Evolutionary conservation across 2,329 filamentous ascomycete species (phyloP), one percentile per base, ranked within the genome.

Genomic region (Penicillium sp.): DNA sequence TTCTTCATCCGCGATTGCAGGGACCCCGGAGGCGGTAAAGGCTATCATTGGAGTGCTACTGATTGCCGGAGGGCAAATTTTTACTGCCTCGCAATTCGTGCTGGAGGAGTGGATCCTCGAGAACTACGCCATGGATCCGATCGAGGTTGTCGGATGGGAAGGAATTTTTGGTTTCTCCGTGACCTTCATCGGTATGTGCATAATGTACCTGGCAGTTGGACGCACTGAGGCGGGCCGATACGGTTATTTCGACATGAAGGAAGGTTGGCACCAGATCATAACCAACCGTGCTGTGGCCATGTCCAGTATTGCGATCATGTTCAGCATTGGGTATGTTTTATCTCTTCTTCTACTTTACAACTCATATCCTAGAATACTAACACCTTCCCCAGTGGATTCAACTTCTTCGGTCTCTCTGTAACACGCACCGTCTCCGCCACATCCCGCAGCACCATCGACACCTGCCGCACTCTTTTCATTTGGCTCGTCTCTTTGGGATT

Each of bases 361-460:
- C 4, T 37, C 8, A 37, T 29, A 37, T 44, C 19, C 39, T 16
- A 39, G 48, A 37, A 33, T 33, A 26, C 46, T 60, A 53, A 31
- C 46, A 52, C 44, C 54, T 64, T 68, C 29, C 14, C 57, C 61
- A 96, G 92, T 62, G 93, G 93, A 53, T 99, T 98, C 85, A 99
- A 99, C 79, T 99, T 96, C 81, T 99, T 99, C 75, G 95, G 95
- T 8, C 85, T 99, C 10, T 95, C 91, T 0, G 93, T 99, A 9
- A 99, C 95, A 1, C 87, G 91, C 59, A 88, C 79, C 61, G 92
- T 99, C 64, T 96, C 90, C 62, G 95, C 95, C 11, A 99, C 95
- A 0, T 92, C 93, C 1, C 87, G 95, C 60, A 96, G 92, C 31
- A 98, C 93, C 31, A 98, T 99, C 68, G 95, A 99, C 75, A 99